Evolutionary conservation across 306 rosid species (phyloP), one percentile per base, ranked within the genome.

Genomic region (Vigna hirtella): DNA sequence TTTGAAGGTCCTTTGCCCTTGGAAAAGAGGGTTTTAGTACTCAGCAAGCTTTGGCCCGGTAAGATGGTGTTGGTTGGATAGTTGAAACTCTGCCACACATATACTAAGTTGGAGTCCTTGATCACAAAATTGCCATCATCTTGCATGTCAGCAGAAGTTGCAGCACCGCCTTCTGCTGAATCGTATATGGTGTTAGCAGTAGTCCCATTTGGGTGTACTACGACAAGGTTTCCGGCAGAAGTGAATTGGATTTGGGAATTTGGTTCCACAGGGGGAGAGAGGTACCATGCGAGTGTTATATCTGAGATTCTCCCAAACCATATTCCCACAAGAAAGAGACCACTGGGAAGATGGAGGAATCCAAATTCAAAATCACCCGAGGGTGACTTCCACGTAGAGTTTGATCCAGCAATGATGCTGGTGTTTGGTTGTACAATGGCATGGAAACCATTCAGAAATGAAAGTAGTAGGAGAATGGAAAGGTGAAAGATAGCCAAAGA

Each of bases 221-320:
- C 53, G 34, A 58, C 13, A 42, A 84, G 80, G 3, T 66, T 30
- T 58, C 87, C 87, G 12, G 2, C n/a, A 9, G 20, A 57, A 49
- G 64, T 72, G 56, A 84, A 49, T 50, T 58, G 77, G 73, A 84
- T 59, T 12, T 45, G 4, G 59, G 85, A 84, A 66, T 77, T 72
- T 42, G 34, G 36, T 72, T 72, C 65, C 61, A 81, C 49, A 0
- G 74, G 72, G 10, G 57, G 70, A 51, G 49, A 36, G 1, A 7
- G 17, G 80, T 84, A 77, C 87, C 87, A 84, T 30, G 66, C 87
- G 0, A 81, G 73, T 22, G 83, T 84, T 84, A 12, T 66, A 18
- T 81, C 73, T 12, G 32, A 56, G 64, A 81, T 84, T 9, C 53
- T 84, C 1, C 48, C 83, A 38, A 66, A 84, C 87, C 87, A 81